These are phyloP conservation scores for Elsinoe perseae DNA, from an alignment of 2,329 filamentous ascomycete genomes.

Conservation along the genomic window DNA sequence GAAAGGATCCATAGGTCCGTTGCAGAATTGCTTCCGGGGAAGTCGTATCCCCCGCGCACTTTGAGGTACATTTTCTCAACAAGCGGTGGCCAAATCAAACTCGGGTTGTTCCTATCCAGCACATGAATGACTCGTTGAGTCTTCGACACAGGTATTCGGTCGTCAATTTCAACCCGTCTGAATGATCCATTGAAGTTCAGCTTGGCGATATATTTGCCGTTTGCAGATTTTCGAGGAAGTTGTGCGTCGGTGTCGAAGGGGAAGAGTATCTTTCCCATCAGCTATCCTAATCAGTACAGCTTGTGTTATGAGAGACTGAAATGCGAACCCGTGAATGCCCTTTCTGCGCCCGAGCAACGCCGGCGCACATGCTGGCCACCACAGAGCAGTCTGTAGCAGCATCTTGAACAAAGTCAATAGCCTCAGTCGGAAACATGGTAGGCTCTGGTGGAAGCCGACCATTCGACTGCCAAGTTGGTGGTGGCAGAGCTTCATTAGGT, in stretches of 20 bases:
- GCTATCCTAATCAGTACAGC: slow-evolving; percentile 36
- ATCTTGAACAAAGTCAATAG: slow-evolving; percentile 85
- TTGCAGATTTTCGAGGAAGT: slow-evolving; percentile 59
- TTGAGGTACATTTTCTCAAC: slow-evolving; percentile 96
- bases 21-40: slow-evolving; percentile 92
- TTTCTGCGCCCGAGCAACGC: slow-evolving; percentile 60
- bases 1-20: slow-evolving; percentile 89
- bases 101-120: slow-evolving; percentile 72
- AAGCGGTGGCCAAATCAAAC: slow-evolving; percentile 82
- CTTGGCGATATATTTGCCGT: slow-evolving; percentile 84
- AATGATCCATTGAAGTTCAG: slow-evolving; percentile 94
- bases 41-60: slow-evolving; percentile 90
- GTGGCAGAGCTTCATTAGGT: slow-evolving; percentile 58
- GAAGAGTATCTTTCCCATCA: slow-evolving; percentile 65
- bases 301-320: background rate
- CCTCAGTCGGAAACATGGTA: slow-evolving; percentile 50
- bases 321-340: slow-evolving; percentile 57
- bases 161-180: slow-evolving; percentile 80
- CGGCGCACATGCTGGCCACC: slow-evolving; percentile 86
- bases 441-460: slow-evolving; percentile 27
- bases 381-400: slow-evolving; percentile 95
- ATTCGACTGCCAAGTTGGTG: slow-evolving; percentile 31
- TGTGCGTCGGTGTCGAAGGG: slow-evolving; percentile 58
- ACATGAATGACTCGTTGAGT: slow-evolving; percentile 74
- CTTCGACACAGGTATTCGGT: slow-evolving; percentile 71